Evolutionary conservation across 1,284 basidiomycete genomes (phyloP).

Genomic region (Singerocomus rubriflavus): DNA sequence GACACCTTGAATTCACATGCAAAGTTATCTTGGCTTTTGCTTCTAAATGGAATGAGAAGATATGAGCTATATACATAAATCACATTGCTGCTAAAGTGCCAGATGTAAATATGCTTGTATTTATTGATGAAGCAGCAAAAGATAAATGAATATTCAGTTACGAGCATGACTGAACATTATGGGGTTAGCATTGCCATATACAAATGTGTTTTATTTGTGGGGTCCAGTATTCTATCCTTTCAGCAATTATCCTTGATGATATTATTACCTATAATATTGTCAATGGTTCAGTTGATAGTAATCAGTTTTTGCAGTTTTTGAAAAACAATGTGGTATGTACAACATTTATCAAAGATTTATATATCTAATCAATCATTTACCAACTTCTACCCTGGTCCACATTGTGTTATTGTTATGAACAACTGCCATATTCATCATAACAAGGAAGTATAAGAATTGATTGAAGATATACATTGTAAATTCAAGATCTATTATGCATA

Average conservation of each 20-base stretch:
- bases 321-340: conserved; percentile 1
- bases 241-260: conserved; percentile 26
- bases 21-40: neutral
- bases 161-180: neutral
- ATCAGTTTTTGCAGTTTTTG: conserved; percentile 1
- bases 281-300: conserved; percentile 3
- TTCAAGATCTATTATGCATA: no score
- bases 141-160: conserved; percentile 17
- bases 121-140: conserved; percentile 28
- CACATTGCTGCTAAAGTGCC: neutral
- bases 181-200: neutral
- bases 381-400: conserved; percentile 9
- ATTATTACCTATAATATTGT: conserved; percentile 31
- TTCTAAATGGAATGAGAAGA: neutral
- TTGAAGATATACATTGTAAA: no score
- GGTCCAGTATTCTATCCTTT: conserved; percentile 20
- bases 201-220: neutral
- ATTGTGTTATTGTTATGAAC: conserved; percentile 26
- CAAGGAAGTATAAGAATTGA: no score
- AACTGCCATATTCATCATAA: conserved; percentile 27
- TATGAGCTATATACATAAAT: conserved; percentile 1
- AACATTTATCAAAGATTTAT: neutral
- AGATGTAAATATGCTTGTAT: conserved; percentile 3
- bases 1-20: neutral
- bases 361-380: neutral